Evolutionary conservation across 176 grass and related monocot species (phyloP).

Genomic region (Oryza rufipogon): DNA sequence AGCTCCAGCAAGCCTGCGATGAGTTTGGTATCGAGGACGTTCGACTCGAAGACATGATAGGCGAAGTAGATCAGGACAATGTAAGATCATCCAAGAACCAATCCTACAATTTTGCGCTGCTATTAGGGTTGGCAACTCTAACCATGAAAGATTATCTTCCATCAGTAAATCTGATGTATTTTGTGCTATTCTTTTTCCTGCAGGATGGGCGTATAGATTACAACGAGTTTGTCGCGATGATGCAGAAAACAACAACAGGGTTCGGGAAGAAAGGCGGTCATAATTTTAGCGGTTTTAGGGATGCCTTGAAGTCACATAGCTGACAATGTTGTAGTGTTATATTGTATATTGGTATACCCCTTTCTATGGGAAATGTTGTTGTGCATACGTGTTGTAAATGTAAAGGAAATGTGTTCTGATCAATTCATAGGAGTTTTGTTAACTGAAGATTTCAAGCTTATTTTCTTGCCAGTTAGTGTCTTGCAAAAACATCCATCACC

Average conservation of each 20-base stretch:
- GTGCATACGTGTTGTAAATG: conserved; percentile 56
- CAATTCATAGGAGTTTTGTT: conserved; percentile 28
- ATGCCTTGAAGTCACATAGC: conserved; percentile 49
- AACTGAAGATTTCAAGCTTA: not conserved
- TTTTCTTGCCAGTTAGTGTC: not conserved
- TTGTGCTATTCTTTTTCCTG: not conserved
- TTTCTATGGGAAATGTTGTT: conserved; percentile 27
- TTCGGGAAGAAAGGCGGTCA: conserved; percentile 55
- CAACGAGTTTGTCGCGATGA: conserved; percentile 68
- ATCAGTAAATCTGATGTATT: not conserved
- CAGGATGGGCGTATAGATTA: conserved; percentile 78
- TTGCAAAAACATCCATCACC: not conserved
- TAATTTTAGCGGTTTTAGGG: conserved; percentile 55
- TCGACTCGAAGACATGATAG: conserved; percentile 63
- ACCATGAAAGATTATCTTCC: not conserved
- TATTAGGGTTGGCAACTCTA: not conserved
- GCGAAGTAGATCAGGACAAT: conserved; percentile 70
- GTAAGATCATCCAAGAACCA: conserved; percentile 24
- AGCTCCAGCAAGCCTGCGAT: conserved; percentile 66
- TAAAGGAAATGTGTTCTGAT: conserved; percentile 6
- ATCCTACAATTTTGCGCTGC: not conserved
- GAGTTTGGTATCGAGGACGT: conserved; percentile 68
- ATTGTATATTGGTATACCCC: conserved; percentile 6
- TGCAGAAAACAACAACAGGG: conserved; percentile 47
- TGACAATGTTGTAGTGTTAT: conserved; percentile 41